Evolutionary conservation across 495 filamentous ascomycete species (phyloP).

Genomic region (Trichoderma asperelloides): DNA sequence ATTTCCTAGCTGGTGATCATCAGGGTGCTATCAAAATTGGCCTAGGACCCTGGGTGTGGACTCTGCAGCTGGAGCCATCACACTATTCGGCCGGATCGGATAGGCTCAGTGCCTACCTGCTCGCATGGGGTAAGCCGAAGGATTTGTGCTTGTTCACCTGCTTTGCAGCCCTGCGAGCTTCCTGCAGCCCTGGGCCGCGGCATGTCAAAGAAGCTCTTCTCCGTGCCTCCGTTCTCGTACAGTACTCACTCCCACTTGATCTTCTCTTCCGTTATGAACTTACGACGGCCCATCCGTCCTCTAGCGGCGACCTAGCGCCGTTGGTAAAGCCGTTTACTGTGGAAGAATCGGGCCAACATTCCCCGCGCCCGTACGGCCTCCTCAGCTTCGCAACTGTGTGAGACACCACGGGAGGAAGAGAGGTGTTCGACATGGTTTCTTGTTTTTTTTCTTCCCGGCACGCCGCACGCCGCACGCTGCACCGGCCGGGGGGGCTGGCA

Average conservation of each 20-base stretch:
- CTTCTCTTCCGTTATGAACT: background rate
- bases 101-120: background rate
- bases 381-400: background rate
- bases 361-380: background rate
- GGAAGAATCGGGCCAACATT: background rate
- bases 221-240: background rate
- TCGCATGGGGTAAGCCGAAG: background rate
- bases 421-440: background rate
- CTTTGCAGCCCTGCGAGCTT: background rate
- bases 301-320: background rate
- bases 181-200: background rate
- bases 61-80: background rate
- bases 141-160: background rate
- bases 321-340: background rate
- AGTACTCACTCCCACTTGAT: background rate
- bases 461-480: background rate
- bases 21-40: background rate
- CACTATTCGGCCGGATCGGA: conserved; percentile 6
- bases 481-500: background rate
- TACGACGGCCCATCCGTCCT: background rate
- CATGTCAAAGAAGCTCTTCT: background rate
- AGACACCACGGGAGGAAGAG: background rate
- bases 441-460: background rate
- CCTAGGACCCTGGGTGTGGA: background rate
- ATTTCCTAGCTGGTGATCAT: conserved; percentile 8